A percentile compares a stretch with the other conserved stretches of the same genome.
Evolutionary conservation across 345 rosid species (phyloP).

Genomic region (Camelina neglecta): DNA sequence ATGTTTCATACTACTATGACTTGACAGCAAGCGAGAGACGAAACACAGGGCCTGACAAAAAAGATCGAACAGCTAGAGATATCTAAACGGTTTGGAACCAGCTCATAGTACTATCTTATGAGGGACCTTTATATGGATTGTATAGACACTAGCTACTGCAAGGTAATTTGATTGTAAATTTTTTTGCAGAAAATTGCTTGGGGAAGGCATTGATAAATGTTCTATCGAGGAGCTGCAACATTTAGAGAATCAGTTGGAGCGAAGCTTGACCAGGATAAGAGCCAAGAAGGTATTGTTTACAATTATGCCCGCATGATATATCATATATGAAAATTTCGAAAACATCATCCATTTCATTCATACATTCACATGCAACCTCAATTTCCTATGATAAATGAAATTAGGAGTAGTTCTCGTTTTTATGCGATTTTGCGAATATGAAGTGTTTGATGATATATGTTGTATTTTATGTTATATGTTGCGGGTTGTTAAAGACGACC

Average conservation of each 20-base stretch:
- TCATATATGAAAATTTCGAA: background rate
- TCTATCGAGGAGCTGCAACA: conserved; percentile 68
- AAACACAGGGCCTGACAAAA: conserved; percentile 53
- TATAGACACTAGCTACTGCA: background rate
- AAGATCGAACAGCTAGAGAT: conserved; percentile 70
- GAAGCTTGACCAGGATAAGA: conserved; percentile 73
- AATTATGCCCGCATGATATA: background rate
- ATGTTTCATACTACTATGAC: conserved; percentile 14
- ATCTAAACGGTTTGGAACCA: conserved; percentile 55
- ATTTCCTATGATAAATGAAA: background rate
- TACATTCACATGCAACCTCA: background rate
- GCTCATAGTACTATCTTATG: background rate
- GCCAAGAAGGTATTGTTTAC: conserved; percentile 68
- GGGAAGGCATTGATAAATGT: conserved; percentile 69
- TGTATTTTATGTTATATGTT: conserved; percentile 16
- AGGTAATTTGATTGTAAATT: background rate
- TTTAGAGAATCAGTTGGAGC: conserved; percentile 75
- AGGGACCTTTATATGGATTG: background rate
- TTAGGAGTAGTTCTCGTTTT: background rate
- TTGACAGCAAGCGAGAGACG: conserved; percentile 53
- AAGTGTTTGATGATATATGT: background rate
- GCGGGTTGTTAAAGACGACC: background rate
- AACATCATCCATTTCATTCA: background rate
- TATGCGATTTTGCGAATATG: background rate
- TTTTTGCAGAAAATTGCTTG: conserved; percentile 63